Evolutionary conservation across 169 alveolate species (phyloP).

Genomic region (Eimeria tenella): DNA sequence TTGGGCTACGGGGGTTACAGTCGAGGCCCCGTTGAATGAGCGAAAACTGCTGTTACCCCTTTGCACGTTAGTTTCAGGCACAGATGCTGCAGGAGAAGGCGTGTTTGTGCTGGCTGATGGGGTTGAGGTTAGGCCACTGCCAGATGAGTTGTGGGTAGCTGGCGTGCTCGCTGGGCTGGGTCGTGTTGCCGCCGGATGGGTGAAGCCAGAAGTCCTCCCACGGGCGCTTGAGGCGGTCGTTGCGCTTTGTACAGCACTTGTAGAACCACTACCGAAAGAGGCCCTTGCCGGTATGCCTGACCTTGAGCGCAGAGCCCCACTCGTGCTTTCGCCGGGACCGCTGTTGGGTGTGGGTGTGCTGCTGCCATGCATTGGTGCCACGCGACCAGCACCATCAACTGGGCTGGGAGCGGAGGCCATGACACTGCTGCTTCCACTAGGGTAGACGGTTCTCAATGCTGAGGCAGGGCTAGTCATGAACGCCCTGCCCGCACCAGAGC

Average conservation of each 20-base stretch:
- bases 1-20: background rate
- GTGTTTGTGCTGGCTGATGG: background rate
- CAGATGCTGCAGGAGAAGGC: background rate
- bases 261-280: background rate
- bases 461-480: constrained; percentile 43
- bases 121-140: background rate
- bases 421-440: background rate
- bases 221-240: background rate
- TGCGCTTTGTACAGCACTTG: background rate
- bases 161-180: background rate
- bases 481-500: constrained; percentile 36
- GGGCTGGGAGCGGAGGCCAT: background rate
- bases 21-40: constrained; percentile 26
- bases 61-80: constrained; percentile 14
- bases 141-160: background rate
- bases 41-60: constrained; percentile 71
- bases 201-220: constrained; percentile 16
- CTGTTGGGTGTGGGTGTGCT: constrained; percentile 15
- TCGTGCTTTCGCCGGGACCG: background rate
- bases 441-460: constrained; percentile 3
- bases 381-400: background rate
- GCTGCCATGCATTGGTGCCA: background rate
- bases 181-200: background rate
- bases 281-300: background rate
- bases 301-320: constrained; percentile 19